Conservation (phyloP, 2,329 filamentous ascomycete species). For the Colletotrichum sp. region DNA sequence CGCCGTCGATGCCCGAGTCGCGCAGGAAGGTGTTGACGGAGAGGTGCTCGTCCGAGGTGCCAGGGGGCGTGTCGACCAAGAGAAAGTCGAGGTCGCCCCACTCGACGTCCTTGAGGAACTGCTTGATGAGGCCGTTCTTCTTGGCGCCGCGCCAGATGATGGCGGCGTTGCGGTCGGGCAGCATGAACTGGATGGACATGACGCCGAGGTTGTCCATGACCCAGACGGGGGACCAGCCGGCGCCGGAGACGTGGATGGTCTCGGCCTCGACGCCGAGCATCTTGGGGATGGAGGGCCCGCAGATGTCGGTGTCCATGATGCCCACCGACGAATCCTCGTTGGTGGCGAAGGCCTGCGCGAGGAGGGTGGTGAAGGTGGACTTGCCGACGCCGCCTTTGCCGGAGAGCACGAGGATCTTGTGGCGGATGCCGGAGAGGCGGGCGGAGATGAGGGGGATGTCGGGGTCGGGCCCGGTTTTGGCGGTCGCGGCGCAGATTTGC, state of each 20-base stretch:
- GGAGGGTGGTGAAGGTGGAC: conserved; percentile 87
- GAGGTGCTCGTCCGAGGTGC: conserved; percentile 93
- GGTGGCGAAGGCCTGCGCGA: conserved; percentile 87
- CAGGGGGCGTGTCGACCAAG: conserved; percentile 93
- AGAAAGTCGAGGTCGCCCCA: conserved; percentile 96
- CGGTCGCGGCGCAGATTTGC: conserved; percentile 83
- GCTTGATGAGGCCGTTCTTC: conserved; percentile 98
- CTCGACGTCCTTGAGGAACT: conserved; percentile 96
- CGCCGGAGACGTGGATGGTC: conserved; percentile 87
- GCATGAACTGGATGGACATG: conserved; percentile 99
- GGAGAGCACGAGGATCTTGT: conserved; percentile 91
- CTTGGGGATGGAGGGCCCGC: conserved; percentile 93
- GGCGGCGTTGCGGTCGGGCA: conserved; percentile 90
- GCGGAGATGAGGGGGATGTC: conserved; percentile 89
- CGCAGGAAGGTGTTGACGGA: conserved; percentile 92
- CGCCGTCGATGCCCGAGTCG: conserved; percentile 90
- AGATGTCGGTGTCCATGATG: conserved; percentile 98
- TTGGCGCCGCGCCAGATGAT: conserved; percentile 98
- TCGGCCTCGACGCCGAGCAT: conserved; percentile 98
- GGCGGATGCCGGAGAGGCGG: conserved; percentile 79
- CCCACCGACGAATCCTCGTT: conserved; percentile 82
- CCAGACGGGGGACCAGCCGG: conserved; percentile 96
- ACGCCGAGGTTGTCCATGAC: conserved; percentile 92
- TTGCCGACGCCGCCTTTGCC: conserved; percentile 98
- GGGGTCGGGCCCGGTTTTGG: conserved; percentile 93